Evolutionary conservation across 768 basidiomycete genomes (phyloP), one percentile per base, ranked within the genome.

Genomic region (Termitomyces sp.): DNA sequence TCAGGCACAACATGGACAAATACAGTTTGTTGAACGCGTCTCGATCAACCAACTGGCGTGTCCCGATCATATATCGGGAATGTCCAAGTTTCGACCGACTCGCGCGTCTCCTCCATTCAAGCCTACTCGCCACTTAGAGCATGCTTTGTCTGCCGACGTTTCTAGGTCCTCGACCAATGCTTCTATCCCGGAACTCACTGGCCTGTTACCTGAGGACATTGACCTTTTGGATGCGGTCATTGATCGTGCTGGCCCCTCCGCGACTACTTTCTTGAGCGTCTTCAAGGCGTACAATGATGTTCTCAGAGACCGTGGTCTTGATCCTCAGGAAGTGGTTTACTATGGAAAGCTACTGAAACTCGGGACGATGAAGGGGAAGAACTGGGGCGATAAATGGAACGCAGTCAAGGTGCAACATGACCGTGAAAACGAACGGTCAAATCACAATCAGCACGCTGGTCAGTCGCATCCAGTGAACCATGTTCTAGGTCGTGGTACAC

Each of bases 281-380:
- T 86, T 92, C 77, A 91, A 89, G 66, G 88, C 91, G 0, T 94
- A 94, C 71, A 90, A 86, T 65, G 85, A 89, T 56, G 81, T 92
- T 22, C 73, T 94, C 24, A 79, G 81, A 57, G 87, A 89, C 62
- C 80, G 85, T 2, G 87, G 87, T 3, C 71, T 93, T n/a, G 88
- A 92, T 60, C 80, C 86, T 22, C 84, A 86, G 60, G 92, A 93
- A 68, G 88, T 90, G 10, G 75, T 86, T 4, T 90, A 88, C 66
- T 95, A 94, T 68, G 84, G 85, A 20, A 89, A 91, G 68, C 70
- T 95, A 31, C 72, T 95, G 58, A 92, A 94, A 69, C 75, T 95
- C 3, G 90, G 90, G 47, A 90, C 88, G 42, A 66, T 94, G 64
- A 89, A 85, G 71, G 93, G 90, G 10, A 77, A 76, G 56, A 87